Percentiles rank a stretch among this genome's conserved stretches.
Conservation (phyloP, 495 filamentous ascomycete genomes). For the Collariella sp. region DNA sequence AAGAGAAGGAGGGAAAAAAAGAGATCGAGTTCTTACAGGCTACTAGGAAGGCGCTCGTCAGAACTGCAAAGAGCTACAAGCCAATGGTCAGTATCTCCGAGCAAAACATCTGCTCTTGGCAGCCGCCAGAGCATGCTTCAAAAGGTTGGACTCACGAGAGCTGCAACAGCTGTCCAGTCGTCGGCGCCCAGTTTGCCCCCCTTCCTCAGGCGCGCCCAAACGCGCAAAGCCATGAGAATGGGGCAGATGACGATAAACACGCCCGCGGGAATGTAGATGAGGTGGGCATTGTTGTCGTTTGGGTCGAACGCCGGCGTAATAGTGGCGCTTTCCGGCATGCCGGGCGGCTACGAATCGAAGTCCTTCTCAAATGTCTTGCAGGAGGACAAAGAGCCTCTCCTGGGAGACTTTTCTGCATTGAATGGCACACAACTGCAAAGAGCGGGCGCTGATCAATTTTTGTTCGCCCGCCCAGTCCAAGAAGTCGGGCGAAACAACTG, state of each 20-base stretch:
- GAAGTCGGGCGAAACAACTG: not conserved
- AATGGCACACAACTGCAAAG: not conserved
- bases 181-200: not conserved
- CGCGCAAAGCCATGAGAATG: not conserved
- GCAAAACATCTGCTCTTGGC: not conserved
- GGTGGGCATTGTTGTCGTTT: not conserved
- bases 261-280: not conserved
- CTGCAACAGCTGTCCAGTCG: not conserved
- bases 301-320: not conserved
- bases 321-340: not conserved
- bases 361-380: not conserved
- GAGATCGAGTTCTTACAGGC: not conserved
- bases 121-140: not conserved
- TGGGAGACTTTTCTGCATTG: not conserved
- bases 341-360: not conserved
- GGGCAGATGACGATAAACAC: conserved; percentile 1
- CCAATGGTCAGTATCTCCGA: not conserved
- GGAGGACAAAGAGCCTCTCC: not conserved
- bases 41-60: not conserved
- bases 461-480: not conserved
- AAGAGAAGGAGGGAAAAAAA: not conserved
- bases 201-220: conserved; percentile 1
- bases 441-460: not conserved
- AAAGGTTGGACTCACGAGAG: not conserved
- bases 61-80: not conserved